Conservation (phyloP, 176 grass and related monocot species). For the Oryza meridionalis region DNA sequence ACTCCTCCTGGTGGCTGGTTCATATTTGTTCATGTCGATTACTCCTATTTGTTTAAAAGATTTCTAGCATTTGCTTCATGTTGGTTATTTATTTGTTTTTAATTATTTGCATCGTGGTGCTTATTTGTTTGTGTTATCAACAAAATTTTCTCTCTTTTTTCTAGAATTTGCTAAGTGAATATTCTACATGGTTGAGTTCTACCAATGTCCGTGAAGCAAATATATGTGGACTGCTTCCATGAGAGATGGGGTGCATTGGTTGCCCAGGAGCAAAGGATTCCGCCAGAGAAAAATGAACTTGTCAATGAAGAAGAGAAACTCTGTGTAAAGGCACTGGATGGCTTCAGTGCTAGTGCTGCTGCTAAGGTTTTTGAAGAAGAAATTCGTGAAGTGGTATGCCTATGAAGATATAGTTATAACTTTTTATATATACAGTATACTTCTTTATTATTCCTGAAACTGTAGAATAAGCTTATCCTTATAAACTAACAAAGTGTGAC, state of each 20-base stretch:
- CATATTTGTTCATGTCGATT: background rate
- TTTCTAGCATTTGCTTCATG: background rate
- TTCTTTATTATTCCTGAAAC: constrained; percentile 16
- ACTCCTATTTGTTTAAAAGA: background rate
- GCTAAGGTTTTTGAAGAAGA: constrained; percentile 90
- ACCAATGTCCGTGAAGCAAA: constrained; percentile 75
- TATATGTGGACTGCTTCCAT: constrained; percentile 68
- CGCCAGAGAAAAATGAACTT: constrained; percentile 49
- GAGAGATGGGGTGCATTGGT: constrained; percentile 58
- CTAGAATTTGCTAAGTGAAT: constrained; percentile 76
- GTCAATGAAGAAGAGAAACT: constrained; percentile 53
- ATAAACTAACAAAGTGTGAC: background rate
- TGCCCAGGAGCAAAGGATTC: constrained; percentile 48
- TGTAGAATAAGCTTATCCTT: constrained; percentile 23
- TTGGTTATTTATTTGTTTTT: background rate
- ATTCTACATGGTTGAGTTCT: constrained; percentile 77
- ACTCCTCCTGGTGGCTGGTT: background rate
- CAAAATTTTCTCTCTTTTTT: constrained; percentile 33
- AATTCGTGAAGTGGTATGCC: constrained; percentile 84
- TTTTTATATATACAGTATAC: background rate
- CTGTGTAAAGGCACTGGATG: constrained; percentile 58
- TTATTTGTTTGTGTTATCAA: constrained; percentile 37
- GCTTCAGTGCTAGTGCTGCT: constrained; percentile 72
- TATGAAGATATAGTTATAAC: background rate
- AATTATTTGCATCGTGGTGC: constrained; percentile 23